phyloP scores from a whole-genome alignment of 2,329 filamentous ascomycete genomes.

The Exophiala calicioides region DNA sequence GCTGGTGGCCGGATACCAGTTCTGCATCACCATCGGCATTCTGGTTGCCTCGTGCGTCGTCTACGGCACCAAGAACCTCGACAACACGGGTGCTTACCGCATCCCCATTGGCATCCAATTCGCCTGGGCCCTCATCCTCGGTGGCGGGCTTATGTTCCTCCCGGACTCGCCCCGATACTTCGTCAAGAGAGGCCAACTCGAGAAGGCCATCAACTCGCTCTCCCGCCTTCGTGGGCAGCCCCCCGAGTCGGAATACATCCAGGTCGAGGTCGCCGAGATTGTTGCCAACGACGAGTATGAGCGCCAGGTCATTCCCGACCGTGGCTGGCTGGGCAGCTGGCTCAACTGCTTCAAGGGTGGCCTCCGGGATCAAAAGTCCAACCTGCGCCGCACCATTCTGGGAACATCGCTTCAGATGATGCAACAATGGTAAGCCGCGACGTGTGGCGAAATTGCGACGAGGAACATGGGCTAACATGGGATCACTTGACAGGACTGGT shows the following conservation, averaged over 20 bases:
- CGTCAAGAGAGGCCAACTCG: constrained; percentile 73
- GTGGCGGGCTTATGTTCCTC: constrained; percentile 68
- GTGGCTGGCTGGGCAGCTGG: constrained; percentile 53
- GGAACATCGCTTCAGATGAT: constrained; percentile 77
- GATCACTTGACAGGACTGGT: constrained; percentile 64
- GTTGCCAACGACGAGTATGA: constrained; percentile 90
- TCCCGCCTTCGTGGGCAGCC: constrained; percentile 73
- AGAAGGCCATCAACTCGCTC: constrained; percentile 64
- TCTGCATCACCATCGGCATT: constrained; percentile 78
- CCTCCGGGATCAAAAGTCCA: constrained; percentile 53
- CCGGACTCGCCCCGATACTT: constrained; percentile 86
- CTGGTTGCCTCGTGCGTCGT: constrained; percentile 73
- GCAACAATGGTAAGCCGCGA: constrained; percentile 67
- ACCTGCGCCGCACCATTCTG: constrained; percentile 67
- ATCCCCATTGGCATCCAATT: constrained; percentile 82
- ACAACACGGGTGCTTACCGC: constrained; percentile 69
- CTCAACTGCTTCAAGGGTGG: constrained; percentile 62
- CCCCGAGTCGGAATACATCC: constrained; percentile 57
- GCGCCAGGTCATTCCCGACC: constrained; percentile 51
- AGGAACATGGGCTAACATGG: constrained; percentile 78
- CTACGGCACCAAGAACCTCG: constrained; percentile 67
- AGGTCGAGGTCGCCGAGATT: constrained; percentile 79
- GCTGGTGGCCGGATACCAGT: constrained; percentile 78
- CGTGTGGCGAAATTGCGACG: constrained; percentile 81
- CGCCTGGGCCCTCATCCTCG: constrained; percentile 74